Conservation (phyloP, 805 yeast genomes). For the Lipomyces kockii region DNA sequence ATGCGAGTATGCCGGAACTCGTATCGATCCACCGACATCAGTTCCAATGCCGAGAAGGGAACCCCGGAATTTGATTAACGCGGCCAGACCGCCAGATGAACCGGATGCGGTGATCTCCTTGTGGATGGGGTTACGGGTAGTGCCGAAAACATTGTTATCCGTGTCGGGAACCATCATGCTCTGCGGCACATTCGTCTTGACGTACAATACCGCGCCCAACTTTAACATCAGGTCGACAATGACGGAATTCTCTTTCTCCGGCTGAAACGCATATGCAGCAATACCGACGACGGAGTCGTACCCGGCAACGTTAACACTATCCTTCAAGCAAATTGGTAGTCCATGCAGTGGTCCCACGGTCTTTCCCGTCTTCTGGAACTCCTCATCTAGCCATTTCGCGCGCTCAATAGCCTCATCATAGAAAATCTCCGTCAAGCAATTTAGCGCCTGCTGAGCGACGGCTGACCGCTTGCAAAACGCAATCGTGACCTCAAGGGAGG, state of each 20-base stretch:
- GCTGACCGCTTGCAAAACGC: constrained; percentile 64
- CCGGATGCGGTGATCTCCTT: constrained; percentile 57
- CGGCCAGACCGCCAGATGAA: constrained; percentile 60
- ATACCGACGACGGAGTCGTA: constrained; percentile 54
- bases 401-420: constrained; percentile 61
- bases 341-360: constrained; percentile 63
- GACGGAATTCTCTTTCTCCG: constrained; percentile 48
- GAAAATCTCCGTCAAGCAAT: constrained; percentile 50
- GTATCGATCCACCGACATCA: constrained; percentile 59
- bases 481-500: constrained; percentile 53
- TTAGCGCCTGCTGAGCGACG: constrained; percentile 59
- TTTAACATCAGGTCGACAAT: constrained; percentile 54
- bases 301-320: constrained; percentile 61
- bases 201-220: constrained; percentile 64
- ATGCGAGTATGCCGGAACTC: constrained; percentile 54
- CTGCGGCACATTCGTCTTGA: constrained; percentile 62
- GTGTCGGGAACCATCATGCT: constrained; percentile 62
- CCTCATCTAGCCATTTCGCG: constrained; percentile 61
- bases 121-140: constrained; percentile 56
- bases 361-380: constrained; percentile 52
- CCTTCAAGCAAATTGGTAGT: constrained; percentile 68
- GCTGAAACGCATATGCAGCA: constrained; percentile 35
- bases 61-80: constrained; percentile 54
- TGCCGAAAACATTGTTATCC: constrained; percentile 60
- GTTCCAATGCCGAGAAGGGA: constrained; percentile 59